Conservation (phyloP, 345 rosid species). For the Euphorbia pulcherrima region DNA sequence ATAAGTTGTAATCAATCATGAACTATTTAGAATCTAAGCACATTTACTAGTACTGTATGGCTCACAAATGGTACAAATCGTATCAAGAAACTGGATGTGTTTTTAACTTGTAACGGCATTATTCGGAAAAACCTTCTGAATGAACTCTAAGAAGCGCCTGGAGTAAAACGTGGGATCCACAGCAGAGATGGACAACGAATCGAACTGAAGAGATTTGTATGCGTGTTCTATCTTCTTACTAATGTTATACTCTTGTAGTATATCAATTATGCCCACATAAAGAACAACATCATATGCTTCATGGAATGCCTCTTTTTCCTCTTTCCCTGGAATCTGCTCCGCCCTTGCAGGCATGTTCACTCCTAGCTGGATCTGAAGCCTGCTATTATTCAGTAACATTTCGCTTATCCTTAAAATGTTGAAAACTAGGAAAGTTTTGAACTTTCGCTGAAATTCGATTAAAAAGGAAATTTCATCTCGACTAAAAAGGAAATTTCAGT, state of each 20-base stretch:
- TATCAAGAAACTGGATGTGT: conserved; percentile 14
- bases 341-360: conserved; percentile 99
- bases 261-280: conserved; percentile 88
- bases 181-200: conserved; percentile 77
- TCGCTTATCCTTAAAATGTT: background rate
- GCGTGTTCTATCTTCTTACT: conserved; percentile 87
- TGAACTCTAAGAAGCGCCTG: conserved; percentile 74
- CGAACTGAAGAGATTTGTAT: conserved; percentile 85
- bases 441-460: background rate
- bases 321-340: conserved; percentile 68
- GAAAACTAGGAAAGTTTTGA: conserved; percentile 1
- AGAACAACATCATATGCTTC: conserved; percentile 79
- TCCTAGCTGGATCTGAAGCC: conserved; percentile 91
- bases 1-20: background rate
- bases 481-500: conserved; percentile 4
- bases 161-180: conserved; percentile 91
- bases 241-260: conserved; percentile 87
- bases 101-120: conserved; percentile 27
- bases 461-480: background rate
- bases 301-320: conserved; percentile 61
- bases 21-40: conserved; percentile 4
- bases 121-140: conserved; percentile 68
- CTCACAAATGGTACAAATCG: background rate
- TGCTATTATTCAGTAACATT: conserved; percentile 20
- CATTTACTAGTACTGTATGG: background rate